Evolutionary conservation across 352 stramenopile genomes (phyloP), one percentile per base, ranked within the genome.

Genomic region (Bremia lactucae): DNA sequence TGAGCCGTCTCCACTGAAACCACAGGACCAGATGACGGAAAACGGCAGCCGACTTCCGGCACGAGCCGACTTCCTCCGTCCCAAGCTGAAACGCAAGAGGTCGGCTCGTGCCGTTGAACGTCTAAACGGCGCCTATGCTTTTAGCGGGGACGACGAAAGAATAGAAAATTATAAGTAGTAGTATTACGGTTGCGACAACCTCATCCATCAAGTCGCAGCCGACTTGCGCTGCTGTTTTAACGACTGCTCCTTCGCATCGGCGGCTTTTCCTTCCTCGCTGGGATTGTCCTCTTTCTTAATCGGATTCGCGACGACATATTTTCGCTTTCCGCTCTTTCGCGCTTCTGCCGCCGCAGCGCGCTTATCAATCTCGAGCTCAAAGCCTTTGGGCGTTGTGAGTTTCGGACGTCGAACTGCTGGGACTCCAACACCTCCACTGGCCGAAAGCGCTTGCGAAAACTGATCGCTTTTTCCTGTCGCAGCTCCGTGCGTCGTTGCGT

Each of bases 301-400:
- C 21, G 20, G n/a, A n/a, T n/a, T 40, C 41, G 49, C 41, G 19
- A 39, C 45, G 33, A 53, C 39, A 18, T 50, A 68, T 19, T 61
- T 62, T 14, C 59, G 55, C 42, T 72, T 69, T 6, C 54, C 14
- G 21, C 42, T 62, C 33, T 47, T 61, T 15, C 54, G 51, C 19
- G 49, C 31, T 20, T 52, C 42, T 53, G 66, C 70, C 41, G 42
- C 38, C 4, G 38, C 59, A 7, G 59, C 68, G 11, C 72, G 69
- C 48, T 80, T 86, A 48, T 87, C 72, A 21, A 76, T 74, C 45
- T 81, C 65, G 46, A 87, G 70, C 18, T 71, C 58, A 35, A 87
- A 87, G 18, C 59, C 72, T 22, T 83, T 51, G 7, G 75, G 75
- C 34, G 59, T 75, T 19, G 75, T 87, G 8, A 87, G 68, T 36